Base-by-base conservation (phyloP, 805 yeast genomes). In the Candida hispaniensis region DNA sequence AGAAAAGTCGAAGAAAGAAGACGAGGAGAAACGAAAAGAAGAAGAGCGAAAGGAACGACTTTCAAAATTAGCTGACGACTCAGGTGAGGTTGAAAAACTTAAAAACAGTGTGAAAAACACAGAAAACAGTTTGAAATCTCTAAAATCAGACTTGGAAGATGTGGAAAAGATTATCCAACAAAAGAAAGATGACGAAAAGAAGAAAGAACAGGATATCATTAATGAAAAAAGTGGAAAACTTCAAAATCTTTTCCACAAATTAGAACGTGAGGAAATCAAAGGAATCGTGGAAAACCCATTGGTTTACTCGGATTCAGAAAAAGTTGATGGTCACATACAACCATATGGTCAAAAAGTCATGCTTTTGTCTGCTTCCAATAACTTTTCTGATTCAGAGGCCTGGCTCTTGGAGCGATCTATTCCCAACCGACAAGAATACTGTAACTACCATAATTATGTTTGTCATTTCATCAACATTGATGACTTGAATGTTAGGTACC, bases 381-480 rank as follows among this genome's bases (percentile, higher is more conserved):
- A 47, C 21, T 40, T 39, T n/a, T 47, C 49, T 7, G 35, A 41
- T 7, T 27, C 44, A 2, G 42, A 43, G 10, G 21, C 26, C 15
- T 32, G 15, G 13, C 23, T 48, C 18, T 20, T 43, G 14, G 41
- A 38, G 5, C 30, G 25, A 29, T 41, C 44, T 13, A 28, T 44
- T 11, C 42, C 42, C 20, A 55, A 57, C 41, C 48, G 62, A 5
- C 41, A 45, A 18, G 54, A 46, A 28, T 57, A 56, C 39, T 47
- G 55, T 22, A 38, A 44, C 14, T 40, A 39, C 29, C 59, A 57
- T 30, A 56, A 58, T 7, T 55, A 55, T 40, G 46, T 43, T n/a
- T 47, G 52, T 36, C 46, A 42, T 34, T 54, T 45, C 29, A 39
- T 48, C 34, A 51, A 57, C 38, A 26, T 52, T 26, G 39, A 50